A percentile compares a stretch with the other conserved stretches of the same genome.
phyloP scores from a whole-genome alignment of 495 filamentous ascomycete species.

The Parathielavia appendiculata region DNA sequence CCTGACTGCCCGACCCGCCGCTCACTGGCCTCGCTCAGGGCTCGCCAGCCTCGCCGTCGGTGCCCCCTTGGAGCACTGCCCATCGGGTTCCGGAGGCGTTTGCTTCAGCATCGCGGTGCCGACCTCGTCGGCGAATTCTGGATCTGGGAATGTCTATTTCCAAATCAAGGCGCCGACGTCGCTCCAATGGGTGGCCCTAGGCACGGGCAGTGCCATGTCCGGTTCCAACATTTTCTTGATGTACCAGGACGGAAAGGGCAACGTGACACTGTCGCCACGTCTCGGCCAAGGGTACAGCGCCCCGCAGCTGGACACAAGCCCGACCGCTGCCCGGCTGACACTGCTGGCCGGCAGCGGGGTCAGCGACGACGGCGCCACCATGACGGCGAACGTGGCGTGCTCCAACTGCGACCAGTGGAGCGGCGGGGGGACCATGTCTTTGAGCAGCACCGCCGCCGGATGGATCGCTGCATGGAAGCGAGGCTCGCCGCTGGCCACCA shows the following conservation, averaged over 20 bases:
- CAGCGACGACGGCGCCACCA: conserved; percentile 37
- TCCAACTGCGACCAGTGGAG: conserved; percentile 46
- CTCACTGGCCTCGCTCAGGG: not conserved
- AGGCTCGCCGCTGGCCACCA: conserved; percentile 54
- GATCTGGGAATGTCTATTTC: conserved; percentile 55
- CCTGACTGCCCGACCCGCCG: not conserved
- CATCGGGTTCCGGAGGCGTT: conserved; percentile 23
- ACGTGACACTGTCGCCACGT: conserved; percentile 62
- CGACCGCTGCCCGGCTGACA: conserved; percentile 40
- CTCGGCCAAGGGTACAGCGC: conserved; percentile 47
- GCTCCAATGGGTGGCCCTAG: conserved; percentile 61
- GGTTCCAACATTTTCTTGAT: conserved; percentile 65
- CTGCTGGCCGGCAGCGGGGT: conserved; percentile 59
- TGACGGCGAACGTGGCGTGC: conserved; percentile 59
- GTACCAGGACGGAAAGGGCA: conserved; percentile 54
- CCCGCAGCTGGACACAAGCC: conserved; percentile 49
- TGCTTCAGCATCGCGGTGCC: conserved; percentile 48
- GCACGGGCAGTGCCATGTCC: conserved; percentile 57
- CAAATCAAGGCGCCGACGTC: conserved; percentile 57
- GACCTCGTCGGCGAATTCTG: conserved; percentile 32
- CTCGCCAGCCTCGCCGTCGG: conserved; percentile 18
- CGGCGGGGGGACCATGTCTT: conserved; percentile 52
- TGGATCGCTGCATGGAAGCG: conserved; percentile 66
- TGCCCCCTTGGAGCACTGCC: conserved; percentile 27
- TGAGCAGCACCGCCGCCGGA: conserved; percentile 41